Evolutionary conservation across 2,329 filamentous ascomycete genomes (phyloP), one percentile per base, ranked within the genome.

Genomic region (Beauveria rudraprayagi): DNA sequence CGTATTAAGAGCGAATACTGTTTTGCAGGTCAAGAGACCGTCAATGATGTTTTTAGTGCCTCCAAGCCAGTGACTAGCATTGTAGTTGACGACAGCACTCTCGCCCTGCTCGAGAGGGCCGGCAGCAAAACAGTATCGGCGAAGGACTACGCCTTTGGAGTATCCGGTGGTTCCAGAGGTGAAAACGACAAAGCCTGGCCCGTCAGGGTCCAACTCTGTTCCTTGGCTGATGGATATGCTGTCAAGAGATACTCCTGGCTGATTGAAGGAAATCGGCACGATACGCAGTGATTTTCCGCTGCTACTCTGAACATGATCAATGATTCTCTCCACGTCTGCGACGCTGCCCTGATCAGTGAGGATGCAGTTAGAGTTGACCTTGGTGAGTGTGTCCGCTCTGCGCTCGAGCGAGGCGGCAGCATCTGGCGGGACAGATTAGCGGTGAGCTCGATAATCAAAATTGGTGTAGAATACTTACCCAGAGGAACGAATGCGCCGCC

Each of bases 141-240:
- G 65, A 64, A 96, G 76, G 22, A 91, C 80, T 1, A 91, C 89
- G 62, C 88, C 89, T 74, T 92, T 92, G 55, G 89, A 89, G 68
- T 86, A 80, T 24, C 89, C 89, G 0, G 89, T 91, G 1, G 89
- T 92, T 46, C 89, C 89, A 16, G 87, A 90, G 2, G 89, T 92
- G 76, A 64, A 64, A 5, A 65, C 37, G 14, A 65, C 63, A 11
- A 68, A 37, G 1, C 66, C 66, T 0, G 66, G 66, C 1, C 66
- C 61, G 4, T 28, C 14, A 1, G 60, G 52, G 22, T 63, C 62
- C 47, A 67, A n/a, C 5, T 46, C 28, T 1, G 62, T 55, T 2
- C n/a, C 50, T 16, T 65, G 34, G 16, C 61, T 61, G 22, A 67
- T 64, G 4, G 17, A 50, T 26, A 66, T 41, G 6, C 57, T 48